Conservation (phyloP, 2,329 filamentous ascomycete genomes). For the Falciphora oryzae region DNA sequence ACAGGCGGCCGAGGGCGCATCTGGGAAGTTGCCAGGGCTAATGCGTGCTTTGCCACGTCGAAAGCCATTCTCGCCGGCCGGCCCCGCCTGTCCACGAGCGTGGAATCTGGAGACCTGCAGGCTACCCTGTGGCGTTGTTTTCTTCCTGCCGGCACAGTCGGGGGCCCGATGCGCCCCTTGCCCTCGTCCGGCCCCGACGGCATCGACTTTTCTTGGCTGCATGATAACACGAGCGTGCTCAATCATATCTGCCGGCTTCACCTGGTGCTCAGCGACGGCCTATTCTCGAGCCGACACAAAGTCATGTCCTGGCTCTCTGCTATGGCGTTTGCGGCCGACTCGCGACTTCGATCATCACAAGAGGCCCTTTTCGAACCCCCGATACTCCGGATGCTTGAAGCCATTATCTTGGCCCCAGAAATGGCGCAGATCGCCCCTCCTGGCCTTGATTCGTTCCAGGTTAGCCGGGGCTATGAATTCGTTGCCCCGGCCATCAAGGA, state of each 20-base stretch:
- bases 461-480: background rate
- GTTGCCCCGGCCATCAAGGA: background rate
- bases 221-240: background rate
- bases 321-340: background rate
- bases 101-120: background rate
- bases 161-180: background rate
- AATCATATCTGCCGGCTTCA: background rate
- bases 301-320: slow-evolving; percentile 2
- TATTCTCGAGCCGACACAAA: background rate
- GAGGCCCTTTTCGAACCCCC: background rate
- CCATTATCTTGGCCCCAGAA: background rate
- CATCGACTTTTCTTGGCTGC: background rate
- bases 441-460: background rate
- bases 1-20: background rate
- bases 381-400: background rate
- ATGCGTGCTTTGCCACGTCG: background rate
- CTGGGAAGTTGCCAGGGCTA: background rate
- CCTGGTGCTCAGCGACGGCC: background rate
- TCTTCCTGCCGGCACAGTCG: background rate
- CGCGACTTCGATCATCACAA: background rate
- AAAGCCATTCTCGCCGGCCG: background rate
- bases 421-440: background rate
- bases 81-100: background rate
- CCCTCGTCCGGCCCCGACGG: background rate
- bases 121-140: background rate